Evolutionary conservation across 495 filamentous ascomycete species (phyloP).

Genomic region (Acidomyces sp.): DNA sequence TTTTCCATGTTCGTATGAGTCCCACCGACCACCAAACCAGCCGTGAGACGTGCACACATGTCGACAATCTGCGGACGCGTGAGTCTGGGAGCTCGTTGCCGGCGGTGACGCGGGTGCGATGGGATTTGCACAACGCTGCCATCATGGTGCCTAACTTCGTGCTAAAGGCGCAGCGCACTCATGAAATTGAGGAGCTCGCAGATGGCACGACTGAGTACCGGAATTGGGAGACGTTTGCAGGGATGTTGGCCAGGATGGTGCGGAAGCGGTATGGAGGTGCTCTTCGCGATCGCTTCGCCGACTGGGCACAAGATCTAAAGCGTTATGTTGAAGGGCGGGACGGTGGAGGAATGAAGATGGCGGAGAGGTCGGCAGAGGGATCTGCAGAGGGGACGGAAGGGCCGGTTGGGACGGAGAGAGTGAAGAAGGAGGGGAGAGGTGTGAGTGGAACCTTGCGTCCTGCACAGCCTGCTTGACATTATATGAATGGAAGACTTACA

Average conservation of each 20-base stretch:
- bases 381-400: too few relatives aligned
- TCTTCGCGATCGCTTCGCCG: conserved; percentile 14
- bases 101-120: conserved; percentile 10
- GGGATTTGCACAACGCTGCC: conserved; percentile 15
- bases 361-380: too few relatives aligned
- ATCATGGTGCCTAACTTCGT: conserved; percentile 5
- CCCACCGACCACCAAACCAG: neutral
- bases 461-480: too few relatives aligned
- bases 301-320: conserved; percentile 19
- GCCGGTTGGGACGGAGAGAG: too few relatives aligned
- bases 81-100: neutral
- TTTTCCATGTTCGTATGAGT: conserved; percentile 9
- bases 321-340: conserved; percentile 8
- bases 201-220: conserved; percentile 12
- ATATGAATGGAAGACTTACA: too few relatives aligned
- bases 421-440: too few relatives aligned
- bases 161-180: conserved; percentile 8
- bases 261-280: conserved; percentile 12
- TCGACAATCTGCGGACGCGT: conserved; percentile 1
- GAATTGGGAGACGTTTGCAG: conserved; percentile 18
- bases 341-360: too few relatives aligned
- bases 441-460: too few relatives aligned
- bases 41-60: conserved; percentile 4
- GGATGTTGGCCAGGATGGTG: conserved; percentile 7
- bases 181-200: conserved; percentile 18